Evolutionary conservation across 805 yeast genomes (phyloP).

Genomic region (Blastobotrys attinorum): DNA sequence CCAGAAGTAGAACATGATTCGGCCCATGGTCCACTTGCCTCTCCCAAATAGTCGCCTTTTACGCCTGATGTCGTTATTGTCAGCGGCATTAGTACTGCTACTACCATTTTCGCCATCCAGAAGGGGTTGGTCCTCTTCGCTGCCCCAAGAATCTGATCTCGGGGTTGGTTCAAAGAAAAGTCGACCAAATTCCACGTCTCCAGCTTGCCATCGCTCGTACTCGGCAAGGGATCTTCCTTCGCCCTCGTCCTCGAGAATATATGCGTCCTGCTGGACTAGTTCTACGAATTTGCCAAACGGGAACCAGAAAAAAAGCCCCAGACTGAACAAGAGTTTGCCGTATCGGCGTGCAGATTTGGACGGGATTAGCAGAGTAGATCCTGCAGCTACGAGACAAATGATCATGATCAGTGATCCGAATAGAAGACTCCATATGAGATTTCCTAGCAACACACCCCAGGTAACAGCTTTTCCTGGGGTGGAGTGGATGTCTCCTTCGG

Average conservation of each 20-base stretch:
- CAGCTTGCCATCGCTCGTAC: constrained; percentile 80
- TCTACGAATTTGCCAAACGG: constrained; percentile 92
- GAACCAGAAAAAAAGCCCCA: constrained; percentile 64
- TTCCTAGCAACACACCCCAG: constrained; percentile 58
- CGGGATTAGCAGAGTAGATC: constrained; percentile 37
- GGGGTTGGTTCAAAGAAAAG: constrained; percentile 69
- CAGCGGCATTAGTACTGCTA: neutral
- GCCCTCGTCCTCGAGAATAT: constrained; percentile 76
- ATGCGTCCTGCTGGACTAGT: constrained; percentile 68
- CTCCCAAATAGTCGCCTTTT: constrained; percentile 69
- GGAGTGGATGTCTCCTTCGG: constrained; percentile 90
- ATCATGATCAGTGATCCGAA: constrained; percentile 58
- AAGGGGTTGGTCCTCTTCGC: neutral
- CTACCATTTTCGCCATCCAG: neutral
- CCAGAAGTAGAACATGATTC: constrained; percentile 64
- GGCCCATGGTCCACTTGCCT: constrained; percentile 83
- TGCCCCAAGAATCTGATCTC: constrained; percentile 15
- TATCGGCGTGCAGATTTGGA: constrained; percentile 50
- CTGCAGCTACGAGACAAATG: constrained; percentile 42
- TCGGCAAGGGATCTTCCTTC: constrained; percentile 82
- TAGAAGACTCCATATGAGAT: constrained; percentile 63
- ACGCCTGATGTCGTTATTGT: neutral
- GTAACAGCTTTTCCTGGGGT: constrained; percentile 46
- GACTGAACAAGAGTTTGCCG: constrained; percentile 47
- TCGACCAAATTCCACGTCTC: constrained; percentile 61